A percentile compares a stretch with the other conserved stretches of the same genome.
These are phyloP conservation scores for Pulveroboletus ravenelii DNA, from an alignment of 768 basidiomycete genomes.

Conservation along the genomic window DNA sequence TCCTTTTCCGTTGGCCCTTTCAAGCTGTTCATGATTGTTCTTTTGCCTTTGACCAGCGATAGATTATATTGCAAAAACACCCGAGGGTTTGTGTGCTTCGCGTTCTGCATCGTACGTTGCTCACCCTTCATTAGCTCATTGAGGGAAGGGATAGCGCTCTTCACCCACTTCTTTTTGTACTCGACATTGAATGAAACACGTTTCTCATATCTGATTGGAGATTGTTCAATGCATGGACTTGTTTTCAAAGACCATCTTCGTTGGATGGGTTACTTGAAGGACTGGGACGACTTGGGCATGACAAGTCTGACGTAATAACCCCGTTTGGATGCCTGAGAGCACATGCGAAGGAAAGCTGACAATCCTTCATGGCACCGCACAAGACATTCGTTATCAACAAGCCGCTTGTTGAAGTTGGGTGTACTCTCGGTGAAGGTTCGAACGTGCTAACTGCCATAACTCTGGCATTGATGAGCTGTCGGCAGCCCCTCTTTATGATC, in stretches of 20 bases:
- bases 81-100: slow-evolving; percentile 58
- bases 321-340: slow-evolving; percentile 4
- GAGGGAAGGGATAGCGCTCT: slow-evolving; percentile 21
- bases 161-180: slow-evolving; percentile 14
- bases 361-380: slow-evolving; percentile 10
- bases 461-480: neutral
- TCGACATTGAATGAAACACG: slow-evolving; percentile 15
- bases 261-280: too few relatives aligned
- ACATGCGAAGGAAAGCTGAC: neutral
- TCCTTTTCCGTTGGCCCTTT: slow-evolving; percentile 16
- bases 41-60: slow-evolving; percentile 54
- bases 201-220: neutral
- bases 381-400: slow-evolving; percentile 22
- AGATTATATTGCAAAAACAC: slow-evolving; percentile 91
- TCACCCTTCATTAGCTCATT: slow-evolving; percentile 41
- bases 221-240: neutral
- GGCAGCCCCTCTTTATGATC: slow-evolving; percentile 61
- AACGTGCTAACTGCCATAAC: neutral
- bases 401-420: slow-evolving; percentile 50
- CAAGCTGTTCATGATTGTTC: neutral
- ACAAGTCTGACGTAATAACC: slow-evolving; percentile 1
- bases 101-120: slow-evolving; percentile 9
- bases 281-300: too few relatives aligned
- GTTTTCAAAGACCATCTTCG: neutral
- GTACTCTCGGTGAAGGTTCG: slow-evolving; percentile 61